Percentiles rank a stretch among this genome's conserved stretches.
These are phyloP conservation scores for Parascedosporium putredinis DNA, from an alignment of 2,329 filamentous ascomycete genomes.

Conservation along the genomic window DNA sequence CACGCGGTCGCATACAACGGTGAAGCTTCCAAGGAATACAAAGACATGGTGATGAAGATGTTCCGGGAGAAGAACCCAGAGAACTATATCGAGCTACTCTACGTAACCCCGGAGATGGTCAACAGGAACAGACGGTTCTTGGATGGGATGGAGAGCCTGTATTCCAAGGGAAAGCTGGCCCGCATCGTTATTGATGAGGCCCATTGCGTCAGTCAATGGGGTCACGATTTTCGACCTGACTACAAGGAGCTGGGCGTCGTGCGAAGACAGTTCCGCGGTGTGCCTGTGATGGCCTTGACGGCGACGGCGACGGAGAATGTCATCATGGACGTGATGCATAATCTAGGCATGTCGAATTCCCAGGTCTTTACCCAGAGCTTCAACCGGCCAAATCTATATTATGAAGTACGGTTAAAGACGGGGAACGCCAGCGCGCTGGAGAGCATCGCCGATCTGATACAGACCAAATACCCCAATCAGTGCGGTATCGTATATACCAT, in stretches of 20 bases:
- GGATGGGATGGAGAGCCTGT: constrained; percentile 54
- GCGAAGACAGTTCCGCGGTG: constrained; percentile 58
- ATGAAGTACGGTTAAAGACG: constrained; percentile 68
- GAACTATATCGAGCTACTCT: constrained; percentile 72
- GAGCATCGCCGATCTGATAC: constrained; percentile 57
- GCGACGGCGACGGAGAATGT: constrained; percentile 93
- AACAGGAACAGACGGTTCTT: constrained; percentile 66
- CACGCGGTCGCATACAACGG: constrained; percentile 75
- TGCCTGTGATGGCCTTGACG: constrained; percentile 90
- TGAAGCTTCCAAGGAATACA: constrained; percentile 54
- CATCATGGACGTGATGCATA: constrained; percentile 82
- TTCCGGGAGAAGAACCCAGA: constrained; percentile 58
- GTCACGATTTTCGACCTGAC: constrained; percentile 92
- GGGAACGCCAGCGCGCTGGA: constrained; percentile 36
- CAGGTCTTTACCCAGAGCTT: constrained; percentile 85
- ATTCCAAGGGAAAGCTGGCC: constrained; percentile 63
- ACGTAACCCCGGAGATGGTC: constrained; percentile 96
- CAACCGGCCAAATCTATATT: constrained; percentile 89
- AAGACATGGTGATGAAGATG: constrained; percentile 53
- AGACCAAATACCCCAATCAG: constrained; percentile 54
- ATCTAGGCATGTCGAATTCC: constrained; percentile 72
- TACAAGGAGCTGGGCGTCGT: constrained; percentile 80
- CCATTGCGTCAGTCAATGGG: constrained; percentile 99
- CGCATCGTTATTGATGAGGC: constrained; percentile 95
- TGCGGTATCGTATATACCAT: constrained; percentile 92